Conservation (phyloP, 2,329 filamentous ascomycete genomes). For the Chalaropsis ovoidea region DNA sequence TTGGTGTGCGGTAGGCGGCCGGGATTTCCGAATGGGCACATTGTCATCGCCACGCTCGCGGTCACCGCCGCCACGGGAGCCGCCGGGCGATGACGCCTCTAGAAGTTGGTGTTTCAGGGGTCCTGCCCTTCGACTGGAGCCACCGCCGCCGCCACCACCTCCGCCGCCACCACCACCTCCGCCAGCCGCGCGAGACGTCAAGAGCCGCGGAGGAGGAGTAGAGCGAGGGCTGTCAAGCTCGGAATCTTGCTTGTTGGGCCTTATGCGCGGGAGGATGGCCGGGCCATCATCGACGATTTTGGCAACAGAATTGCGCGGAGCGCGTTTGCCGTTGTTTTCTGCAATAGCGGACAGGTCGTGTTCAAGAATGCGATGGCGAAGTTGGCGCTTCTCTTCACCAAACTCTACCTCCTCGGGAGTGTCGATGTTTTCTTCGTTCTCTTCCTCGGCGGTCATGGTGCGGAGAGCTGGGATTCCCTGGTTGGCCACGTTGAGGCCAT, state of each 20-base stretch:
- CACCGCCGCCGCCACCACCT: conserved; percentile 33
- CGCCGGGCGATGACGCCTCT: conserved; percentile 51
- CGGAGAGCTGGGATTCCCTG: conserved; percentile 60
- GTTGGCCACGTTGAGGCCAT: conserved; percentile 53
- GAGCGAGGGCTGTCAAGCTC: conserved; percentile 39
- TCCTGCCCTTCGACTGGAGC: conserved; percentile 25
- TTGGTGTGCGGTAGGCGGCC: conserved; percentile 72
- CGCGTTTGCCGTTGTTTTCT: conserved; percentile 50
- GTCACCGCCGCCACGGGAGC: conserved; percentile 42
- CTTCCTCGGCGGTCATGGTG: conserved; percentile 55
- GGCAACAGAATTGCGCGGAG: conserved; percentile 33
- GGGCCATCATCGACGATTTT: conserved; percentile 44
- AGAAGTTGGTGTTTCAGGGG: conserved; percentile 50
- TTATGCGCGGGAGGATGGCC: conserved; percentile 51
- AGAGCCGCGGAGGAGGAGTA: conserved; percentile 31
- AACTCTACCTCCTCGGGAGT: conserved; percentile 59
- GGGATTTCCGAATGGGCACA: conserved; percentile 51
- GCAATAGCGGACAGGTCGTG: conserved; percentile 61
- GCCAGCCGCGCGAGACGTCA: conserved; percentile 18
- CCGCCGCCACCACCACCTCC: conserved; percentile 27
- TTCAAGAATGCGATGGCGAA: conserved; percentile 63
- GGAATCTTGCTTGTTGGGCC: conserved; percentile 51
- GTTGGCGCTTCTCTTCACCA: conserved; percentile 61
- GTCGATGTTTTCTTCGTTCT: conserved; percentile 63
- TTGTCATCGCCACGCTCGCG: conserved; percentile 35